Percentiles rank a stretch among this genome's conserved stretches.
Evolutionary conservation across 169 alveolate species (phyloP).

Genomic region (Plasmodium yoelii): DNA sequence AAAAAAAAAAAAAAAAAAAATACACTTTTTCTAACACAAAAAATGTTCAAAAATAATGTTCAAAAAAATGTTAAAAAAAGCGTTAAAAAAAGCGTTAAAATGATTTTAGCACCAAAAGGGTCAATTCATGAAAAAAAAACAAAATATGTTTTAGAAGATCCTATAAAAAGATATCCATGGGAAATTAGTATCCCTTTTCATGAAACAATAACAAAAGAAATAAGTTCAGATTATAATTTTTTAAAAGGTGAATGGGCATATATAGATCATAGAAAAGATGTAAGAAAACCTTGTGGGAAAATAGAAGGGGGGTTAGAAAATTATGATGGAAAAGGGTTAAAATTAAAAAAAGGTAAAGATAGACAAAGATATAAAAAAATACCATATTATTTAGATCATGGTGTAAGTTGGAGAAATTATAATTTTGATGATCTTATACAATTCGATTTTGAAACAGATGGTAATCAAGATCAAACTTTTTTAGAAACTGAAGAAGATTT

Average conservation of each 20-base stretch:
- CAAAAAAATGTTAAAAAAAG: not conserved
- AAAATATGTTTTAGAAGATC: slow-evolving; percentile 31
- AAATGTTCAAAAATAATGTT: not conserved
- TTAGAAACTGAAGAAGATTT: slow-evolving; percentile 85
- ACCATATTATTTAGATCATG: slow-evolving; percentile 85
- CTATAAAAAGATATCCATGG: slow-evolving; percentile 78
- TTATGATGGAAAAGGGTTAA: slow-evolving; percentile 86
- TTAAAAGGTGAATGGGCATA: slow-evolving; percentile 86
- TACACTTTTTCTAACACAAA: not conserved
- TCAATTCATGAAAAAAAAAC: slow-evolving; percentile 72
- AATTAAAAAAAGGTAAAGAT: slow-evolving; percentile 80
- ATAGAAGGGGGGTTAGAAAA: slow-evolving; percentile 85
- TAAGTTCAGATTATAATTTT: slow-evolving; percentile 77
- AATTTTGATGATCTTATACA: slow-evolving; percentile 77
- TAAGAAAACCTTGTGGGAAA: slow-evolving; percentile 83
- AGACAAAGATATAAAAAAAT: slow-evolving; percentile 81
- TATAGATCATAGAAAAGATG: slow-evolving; percentile 81
- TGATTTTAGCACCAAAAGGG: slow-evolving; percentile 75
- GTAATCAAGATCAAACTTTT: slow-evolving; percentile 81
- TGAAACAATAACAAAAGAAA: slow-evolving; percentile 78
- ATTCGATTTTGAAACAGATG: slow-evolving; percentile 82
- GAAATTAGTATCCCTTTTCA: slow-evolving; percentile 80
- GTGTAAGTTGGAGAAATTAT: slow-evolving; percentile 80
- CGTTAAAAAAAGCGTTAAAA: slow-evolving; percentile 9
- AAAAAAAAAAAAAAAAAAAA: not conserved